Base-by-base conservation (phyloP, 2,329 filamentous ascomycete species). In the Colletotrichum cordylinicola region DNA sequence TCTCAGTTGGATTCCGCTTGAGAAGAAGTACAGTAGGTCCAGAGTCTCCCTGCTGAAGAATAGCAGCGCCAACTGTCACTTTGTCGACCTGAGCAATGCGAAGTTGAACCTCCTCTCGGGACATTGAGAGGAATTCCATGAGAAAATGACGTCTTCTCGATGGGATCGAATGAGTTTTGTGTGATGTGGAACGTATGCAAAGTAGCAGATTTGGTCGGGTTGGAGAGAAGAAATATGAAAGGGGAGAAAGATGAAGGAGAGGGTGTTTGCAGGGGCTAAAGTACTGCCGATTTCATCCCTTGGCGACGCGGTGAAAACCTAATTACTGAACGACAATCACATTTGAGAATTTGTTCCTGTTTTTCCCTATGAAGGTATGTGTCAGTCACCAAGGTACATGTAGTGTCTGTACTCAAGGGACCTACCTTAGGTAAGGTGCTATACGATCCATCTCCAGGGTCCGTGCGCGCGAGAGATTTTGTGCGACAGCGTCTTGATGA, bases 221-320 rank as follows among this genome's bases (percentile, higher is more conserved):
- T 43, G 39, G 39, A 43, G 29, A 8, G 9, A 31, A 31, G 8
- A 0, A 43, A 10, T 3, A 27, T 5, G 24, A 5, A n/a, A n/a
- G 5, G 16, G 39, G 39, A 4, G 4, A 43, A n/a, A 0, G 39
- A 18, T n/a, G 39, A 43, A 43, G 39, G n/a, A 43, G 39, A 43
- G 16, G 18, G 39, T 1, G 39, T 43, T 43, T 43, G 39, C 4
- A 18, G 8, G 39, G 39, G 39, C 39, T 43, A 0, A 43, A 43
- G 16, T n/a, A 43, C 39, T 43, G 0, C 0, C 0, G 0, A 43
- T 43, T 0, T 43, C 16, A 0, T 9, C 39, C 8, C 8, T 43
- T 43, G 4, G 16, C 0, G 39, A 43, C 39, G 16, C 16, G 4
- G 0, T 16, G 39, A n/a, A 43, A 43, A 43, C 16, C 8, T 10